Conservation (phyloP, 495 filamentous ascomycete species). For the Aspergillus steynii region DNA sequence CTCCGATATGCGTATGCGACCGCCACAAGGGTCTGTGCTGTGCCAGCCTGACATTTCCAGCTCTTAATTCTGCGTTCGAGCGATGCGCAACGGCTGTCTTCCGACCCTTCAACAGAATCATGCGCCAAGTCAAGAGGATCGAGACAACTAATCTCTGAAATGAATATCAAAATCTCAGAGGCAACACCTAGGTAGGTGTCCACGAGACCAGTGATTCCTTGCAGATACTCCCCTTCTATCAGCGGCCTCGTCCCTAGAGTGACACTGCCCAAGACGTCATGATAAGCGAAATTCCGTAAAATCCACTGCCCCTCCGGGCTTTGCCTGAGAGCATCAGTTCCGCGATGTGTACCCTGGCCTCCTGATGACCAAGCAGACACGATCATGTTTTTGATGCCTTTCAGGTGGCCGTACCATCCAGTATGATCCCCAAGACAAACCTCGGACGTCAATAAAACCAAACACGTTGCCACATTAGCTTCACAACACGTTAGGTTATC, state of each 20-base stretch:
- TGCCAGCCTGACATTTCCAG: not conserved
- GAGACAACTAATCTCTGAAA: constrained; percentile 5
- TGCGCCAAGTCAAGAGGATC: not conserved
- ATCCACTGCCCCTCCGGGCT: constrained; percentile 2
- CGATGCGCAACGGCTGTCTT: not conserved
- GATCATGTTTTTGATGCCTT: constrained; percentile 3
- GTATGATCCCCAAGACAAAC: constrained; percentile 2
- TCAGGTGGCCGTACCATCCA: constrained; percentile 1
- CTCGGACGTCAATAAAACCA: constrained; percentile 4
- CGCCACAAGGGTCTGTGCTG: not conserved
- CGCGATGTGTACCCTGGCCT: not conserved
- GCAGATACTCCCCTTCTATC: constrained; percentile 1
- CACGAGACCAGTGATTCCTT: constrained; percentile 1
- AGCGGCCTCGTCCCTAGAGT: not conserved
- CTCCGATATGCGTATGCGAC: not conserved
- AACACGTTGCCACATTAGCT: not conserved
- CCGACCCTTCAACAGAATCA: not conserved
- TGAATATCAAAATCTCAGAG: not conserved
- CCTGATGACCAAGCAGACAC: not conserved
- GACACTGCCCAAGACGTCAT: constrained; percentile 5
- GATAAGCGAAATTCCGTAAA: constrained; percentile 5
- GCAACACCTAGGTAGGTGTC: constrained; percentile 7
- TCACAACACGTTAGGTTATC: not conserved
- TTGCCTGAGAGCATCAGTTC: constrained; percentile 3
- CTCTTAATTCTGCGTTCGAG: not conserved